These are phyloP conservation scores for Cryphonectria carpinicola DNA, from an alignment of 2,329 filamentous ascomycete genomes.

Conservation along the genomic window DNA sequence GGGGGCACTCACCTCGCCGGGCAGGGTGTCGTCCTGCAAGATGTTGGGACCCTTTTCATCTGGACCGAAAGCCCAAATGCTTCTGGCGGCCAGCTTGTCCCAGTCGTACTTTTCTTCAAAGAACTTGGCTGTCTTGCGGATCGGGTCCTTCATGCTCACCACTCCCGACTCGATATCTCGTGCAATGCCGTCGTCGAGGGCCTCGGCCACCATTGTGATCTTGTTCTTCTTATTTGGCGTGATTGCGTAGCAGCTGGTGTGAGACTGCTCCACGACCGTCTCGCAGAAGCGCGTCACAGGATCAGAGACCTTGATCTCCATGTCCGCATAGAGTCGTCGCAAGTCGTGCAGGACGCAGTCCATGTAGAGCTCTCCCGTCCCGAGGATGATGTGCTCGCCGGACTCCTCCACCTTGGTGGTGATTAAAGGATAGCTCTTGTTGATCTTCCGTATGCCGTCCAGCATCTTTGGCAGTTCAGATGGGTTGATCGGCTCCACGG, in stretches of 20 bases:
- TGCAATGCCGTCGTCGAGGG: conserved; percentile 91
- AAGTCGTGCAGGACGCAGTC: conserved; percentile 97
- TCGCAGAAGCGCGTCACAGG: conserved; percentile 97
- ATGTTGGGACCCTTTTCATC: conserved; percentile 96
- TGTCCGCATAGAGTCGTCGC: conserved; percentile 90
- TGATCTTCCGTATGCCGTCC: conserved; percentile 92
- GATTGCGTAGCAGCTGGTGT: conserved; percentile 96
- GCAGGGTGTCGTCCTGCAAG: conserved; percentile 92
- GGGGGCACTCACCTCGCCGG: conserved; percentile 68
- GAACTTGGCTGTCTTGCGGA: conserved; percentile 91
- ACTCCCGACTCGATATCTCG: conserved; percentile 90
- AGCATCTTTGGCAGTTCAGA: conserved; percentile 99
- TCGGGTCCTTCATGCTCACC: conserved; percentile 90
- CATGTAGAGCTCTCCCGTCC: conserved; percentile 99
- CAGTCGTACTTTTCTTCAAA: conserved; percentile 98
- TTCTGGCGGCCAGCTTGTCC: conserved; percentile 90
- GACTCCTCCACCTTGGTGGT: conserved; percentile 98
- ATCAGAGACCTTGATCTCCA: conserved; percentile 99
- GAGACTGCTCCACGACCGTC: conserved; percentile 95
- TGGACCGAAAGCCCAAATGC: conserved; percentile 98
- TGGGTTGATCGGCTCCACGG: conserved; percentile 96
- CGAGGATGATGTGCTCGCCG: conserved; percentile 92
- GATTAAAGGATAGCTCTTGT: conserved; percentile 96
- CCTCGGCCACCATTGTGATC: conserved; percentile 97
- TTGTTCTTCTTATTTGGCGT: conserved; percentile 99